A percentile compares a stretch with the other conserved stretches of the same genome.
Conservation (phyloP, 176 grass and related monocot species). For the Tillandsia fasciculata region DNA sequence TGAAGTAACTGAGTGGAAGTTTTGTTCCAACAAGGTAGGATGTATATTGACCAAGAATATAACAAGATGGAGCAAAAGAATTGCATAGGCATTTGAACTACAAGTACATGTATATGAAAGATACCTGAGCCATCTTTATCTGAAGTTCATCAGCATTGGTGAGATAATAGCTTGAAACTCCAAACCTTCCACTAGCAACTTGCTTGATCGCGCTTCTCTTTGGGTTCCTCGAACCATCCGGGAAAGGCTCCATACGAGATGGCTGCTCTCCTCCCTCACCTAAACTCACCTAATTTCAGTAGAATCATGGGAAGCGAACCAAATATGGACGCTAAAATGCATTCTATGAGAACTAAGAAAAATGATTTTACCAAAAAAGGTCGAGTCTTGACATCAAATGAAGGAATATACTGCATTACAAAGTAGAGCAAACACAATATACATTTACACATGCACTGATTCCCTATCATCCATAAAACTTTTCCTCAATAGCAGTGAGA, state of each 20-base stretch:
- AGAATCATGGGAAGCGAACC: too few species aligned
- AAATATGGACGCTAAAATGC: too few species aligned
- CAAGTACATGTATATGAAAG: background rate
- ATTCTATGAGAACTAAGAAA: too few species aligned
- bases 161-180: conserved; percentile 92
- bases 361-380: too few species aligned
- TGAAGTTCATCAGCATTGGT: conserved; percentile 98
- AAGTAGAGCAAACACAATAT: too few species aligned
- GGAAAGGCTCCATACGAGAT: conserved; percentile 80
- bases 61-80: background rate
- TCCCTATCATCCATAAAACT: too few species aligned
- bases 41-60: background rate
- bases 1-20: conserved; percentile 2
- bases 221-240: conserved; percentile 88
- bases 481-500: too few species aligned
- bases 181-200: conserved; percentile 96
- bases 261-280: conserved; percentile 98
- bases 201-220: conserved; percentile 97
- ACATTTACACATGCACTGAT: too few species aligned
- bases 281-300: conserved; percentile 3
- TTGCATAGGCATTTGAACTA: background rate
- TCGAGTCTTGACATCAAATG: too few species aligned
- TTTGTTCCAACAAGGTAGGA: conserved; percentile 8
- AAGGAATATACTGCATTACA: too few species aligned
- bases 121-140: conserved; percentile 99